Conservation (phyloP, 2,329 filamentous ascomycete species). For the Sporothrix inflata region DNA sequence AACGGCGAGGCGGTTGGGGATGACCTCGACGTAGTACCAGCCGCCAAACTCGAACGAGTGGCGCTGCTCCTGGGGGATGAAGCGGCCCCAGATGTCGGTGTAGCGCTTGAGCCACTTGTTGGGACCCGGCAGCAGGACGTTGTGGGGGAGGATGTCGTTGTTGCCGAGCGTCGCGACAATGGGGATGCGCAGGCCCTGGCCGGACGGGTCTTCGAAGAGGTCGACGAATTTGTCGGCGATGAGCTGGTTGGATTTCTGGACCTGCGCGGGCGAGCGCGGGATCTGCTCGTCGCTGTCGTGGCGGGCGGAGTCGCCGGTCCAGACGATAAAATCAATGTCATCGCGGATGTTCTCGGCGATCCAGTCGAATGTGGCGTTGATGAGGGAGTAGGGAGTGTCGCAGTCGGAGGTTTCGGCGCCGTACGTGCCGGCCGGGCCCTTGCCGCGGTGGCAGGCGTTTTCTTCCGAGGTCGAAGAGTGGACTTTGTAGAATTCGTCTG, state of each 20-base stretch:
- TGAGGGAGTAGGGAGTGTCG: conserved; percentile 77
- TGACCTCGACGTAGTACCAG: conserved; percentile 93
- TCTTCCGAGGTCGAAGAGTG: conserved; percentile 72
- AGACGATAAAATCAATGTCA: conserved; percentile 84
- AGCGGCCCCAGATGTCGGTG: conserved; percentile 75
- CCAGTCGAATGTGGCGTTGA: conserved; percentile 91
- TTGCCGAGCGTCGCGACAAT: conserved; percentile 92
- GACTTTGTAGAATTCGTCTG: conserved; percentile 82
- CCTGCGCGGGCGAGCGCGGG: conserved; percentile 74
- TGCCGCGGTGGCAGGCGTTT: conserved; percentile 76
- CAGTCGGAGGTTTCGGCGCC: conserved; percentile 87
- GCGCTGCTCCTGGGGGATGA: conserved; percentile 89
- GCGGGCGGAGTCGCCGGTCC: conserved; percentile 88
- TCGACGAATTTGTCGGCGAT: conserved; percentile 77
- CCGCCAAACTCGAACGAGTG: conserved; percentile 91
- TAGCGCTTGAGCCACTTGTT: conserved; percentile 84
- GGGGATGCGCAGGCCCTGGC: conserved; percentile 69
- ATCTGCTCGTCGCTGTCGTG: conserved; percentile 85
- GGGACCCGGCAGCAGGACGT: conserved; percentile 83
- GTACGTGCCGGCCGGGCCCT: conserved; percentile 76
- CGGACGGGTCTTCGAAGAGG: conserved; percentile 64
- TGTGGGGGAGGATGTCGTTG: conserved; percentile 97
- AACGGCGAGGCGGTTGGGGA: conserved; percentile 81
- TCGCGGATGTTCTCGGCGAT: conserved; percentile 76
- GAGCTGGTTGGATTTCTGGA: conserved; percentile 75